These are phyloP conservation scores for Deuterostichococcus epilithicus DNA, from an alignment of 139 green algal genomes.

Conservation along the genomic window DNA sequence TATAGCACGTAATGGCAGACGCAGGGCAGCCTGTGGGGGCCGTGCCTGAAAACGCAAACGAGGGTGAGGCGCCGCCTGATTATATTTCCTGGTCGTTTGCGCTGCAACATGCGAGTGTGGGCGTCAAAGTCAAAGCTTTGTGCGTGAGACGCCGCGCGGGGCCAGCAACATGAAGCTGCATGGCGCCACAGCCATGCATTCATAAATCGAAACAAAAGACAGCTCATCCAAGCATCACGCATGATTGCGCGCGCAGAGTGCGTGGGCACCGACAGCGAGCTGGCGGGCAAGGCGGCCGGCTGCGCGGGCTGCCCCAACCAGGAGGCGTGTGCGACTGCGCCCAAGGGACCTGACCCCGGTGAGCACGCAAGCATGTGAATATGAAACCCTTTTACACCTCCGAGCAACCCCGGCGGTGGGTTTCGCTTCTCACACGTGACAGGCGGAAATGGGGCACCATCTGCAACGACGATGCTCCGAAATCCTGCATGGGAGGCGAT, in stretches of 20 bases:
- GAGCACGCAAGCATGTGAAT: not conserved
- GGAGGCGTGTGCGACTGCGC: slow-evolving; percentile 74
- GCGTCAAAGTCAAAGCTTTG: too few relatives aligned
- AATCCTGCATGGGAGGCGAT: too few relatives aligned
- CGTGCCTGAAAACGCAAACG: not conserved
- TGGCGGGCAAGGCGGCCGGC: slow-evolving; percentile 73
- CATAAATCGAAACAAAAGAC: too few relatives aligned
- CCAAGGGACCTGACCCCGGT: slow-evolving; percentile 79
- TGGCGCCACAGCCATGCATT: too few relatives aligned
- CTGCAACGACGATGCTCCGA: too few relatives aligned
- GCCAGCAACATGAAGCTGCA: too few relatives aligned
- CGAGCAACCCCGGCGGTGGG: too few relatives aligned
- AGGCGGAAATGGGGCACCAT: too few relatives aligned
- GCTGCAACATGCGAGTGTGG: not conserved
- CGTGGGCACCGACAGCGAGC: slow-evolving; percentile 66
- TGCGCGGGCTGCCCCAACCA: slow-evolving; percentile 96
- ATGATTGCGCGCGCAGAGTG: slow-evolving; percentile 57
- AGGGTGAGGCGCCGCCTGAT: not conserved
- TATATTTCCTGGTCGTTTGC: too few relatives aligned
- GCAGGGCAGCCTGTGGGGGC: not conserved
- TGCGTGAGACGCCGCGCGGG: too few relatives aligned
- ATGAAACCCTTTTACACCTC: too few relatives aligned
- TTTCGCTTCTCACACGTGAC: too few relatives aligned
- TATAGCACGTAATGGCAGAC: not conserved
- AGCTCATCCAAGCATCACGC: not conserved